Base-by-base conservation (phyloP, 2,329 filamentous ascomycete genomes). In the Ceratocystiopsis brevicomis region DNA sequence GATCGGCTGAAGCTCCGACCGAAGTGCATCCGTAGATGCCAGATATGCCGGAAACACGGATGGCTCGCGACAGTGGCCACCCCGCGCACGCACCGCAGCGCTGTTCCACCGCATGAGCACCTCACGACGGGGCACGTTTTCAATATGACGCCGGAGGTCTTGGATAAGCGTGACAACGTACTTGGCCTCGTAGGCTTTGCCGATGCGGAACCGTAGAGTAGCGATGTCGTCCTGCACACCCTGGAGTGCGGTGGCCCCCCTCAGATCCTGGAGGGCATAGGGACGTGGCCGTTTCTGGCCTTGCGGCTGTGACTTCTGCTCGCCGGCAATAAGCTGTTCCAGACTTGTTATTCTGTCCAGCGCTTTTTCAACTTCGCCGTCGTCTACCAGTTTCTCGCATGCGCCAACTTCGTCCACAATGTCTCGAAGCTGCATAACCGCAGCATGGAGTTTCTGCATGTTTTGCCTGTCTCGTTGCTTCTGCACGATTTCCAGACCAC, bases 91-190 rank as follows among this genome's bases (percentile, higher is more conserved):
- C 53, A 79, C 73, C 19, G 81, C 82, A 16, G 85, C 76, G 51
- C 72, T 77, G 44, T 80, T 83, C 84, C 88, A 95, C 50, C 90
- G 73, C 52, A 83, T 76, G 13, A 98, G 62, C 1, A 92, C 88
- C 40, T 84, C 78, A 33, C 75, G 63, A 1, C 64, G 63, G 1
- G 84, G 76, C 3, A 90, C 78, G 3, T 69, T 73, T 43, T 82
- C 76, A 25, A 86, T 68, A 56, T 98, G 90, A n/a, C 71, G 68
- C 42, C 82, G 75, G 37, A 96, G 61, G 58, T 98, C 90, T 3
- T 68, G 70, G 30, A 96, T 67, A 16, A 98, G 66, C 25, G 82
- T 73, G 46, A 77, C 73, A 30, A 90, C 66, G 53, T 96, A 93
- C 38, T 78, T 77, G 2, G 71, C 64, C 57, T 96, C 87, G 55